A percentile compares a stretch with the other conserved stretches of the same genome.
These are phyloP conservation scores for Suillus plorans DNA, from an alignment of 768 basidiomycete genomes.

Conservation along the genomic window DNA sequence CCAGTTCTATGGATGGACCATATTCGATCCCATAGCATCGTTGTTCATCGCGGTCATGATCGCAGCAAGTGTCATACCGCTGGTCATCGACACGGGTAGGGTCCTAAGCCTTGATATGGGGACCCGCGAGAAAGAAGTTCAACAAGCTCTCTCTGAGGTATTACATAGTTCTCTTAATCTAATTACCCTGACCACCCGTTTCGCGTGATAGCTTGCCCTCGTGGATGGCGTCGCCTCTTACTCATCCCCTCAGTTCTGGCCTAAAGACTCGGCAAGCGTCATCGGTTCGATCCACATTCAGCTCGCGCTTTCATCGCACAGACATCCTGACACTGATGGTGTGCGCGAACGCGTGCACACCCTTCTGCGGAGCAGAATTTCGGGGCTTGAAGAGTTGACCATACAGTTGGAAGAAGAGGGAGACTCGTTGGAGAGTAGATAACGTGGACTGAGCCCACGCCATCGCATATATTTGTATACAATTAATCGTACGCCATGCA, in stretches of 20 bases:
- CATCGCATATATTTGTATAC: constrained; percentile 2
- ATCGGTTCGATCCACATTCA: constrained; percentile 94
- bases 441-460: background rate
- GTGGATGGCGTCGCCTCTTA: constrained; percentile 84
- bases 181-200: background rate
- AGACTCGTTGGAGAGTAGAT: background rate
- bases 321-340: constrained; percentile 65
- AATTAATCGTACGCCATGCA: background rate
- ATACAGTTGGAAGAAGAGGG: constrained; percentile 70
- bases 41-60: constrained; percentile 95
- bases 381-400: constrained; percentile 84
- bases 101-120: constrained; percentile 86
- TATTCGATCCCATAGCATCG: constrained; percentile 97
- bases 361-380: constrained; percentile 68
- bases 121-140: constrained; percentile 53
- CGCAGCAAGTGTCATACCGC: constrained; percentile 91
- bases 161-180: constrained; percentile 17
- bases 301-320: constrained; percentile 61
- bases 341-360: constrained; percentile 77
- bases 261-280: constrained; percentile 81
- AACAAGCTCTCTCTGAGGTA: constrained; percentile 65
- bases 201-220: constrained; percentile 53
- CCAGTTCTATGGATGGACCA: constrained; percentile 96
- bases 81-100: constrained; percentile 91
- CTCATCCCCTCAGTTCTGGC: constrained; percentile 88